Evolutionary conservation across 2,329 filamentous ascomycete species (phyloP), one percentile per base, ranked within the genome.

Genomic region (Fusarium humuli): DNA sequence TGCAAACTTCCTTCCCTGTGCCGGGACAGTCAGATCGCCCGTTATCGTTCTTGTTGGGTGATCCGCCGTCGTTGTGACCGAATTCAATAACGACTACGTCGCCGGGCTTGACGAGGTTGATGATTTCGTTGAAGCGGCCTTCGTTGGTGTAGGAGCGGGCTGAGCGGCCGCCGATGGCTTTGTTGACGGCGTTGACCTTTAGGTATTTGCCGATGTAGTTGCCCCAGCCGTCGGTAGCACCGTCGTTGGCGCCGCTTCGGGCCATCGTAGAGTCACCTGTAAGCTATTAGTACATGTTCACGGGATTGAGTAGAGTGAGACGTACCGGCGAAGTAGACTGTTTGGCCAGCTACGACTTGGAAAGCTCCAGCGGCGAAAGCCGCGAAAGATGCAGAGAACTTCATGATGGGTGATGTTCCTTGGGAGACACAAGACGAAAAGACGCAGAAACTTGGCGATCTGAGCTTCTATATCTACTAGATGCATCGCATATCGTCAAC

Each of bases 31-130:
- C 88, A 3, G 85, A 86, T 16, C 89, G 84, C 1, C 86, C 86
- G 71, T 91, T 91, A 77, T 92, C 90, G 14, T 78, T 84, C 2
- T 77, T 78, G 16, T 63, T 49, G 3, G 89, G 80, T 0, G 84
- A 84, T 3, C 90, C 89, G 23, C 89, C 90, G 70, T 92, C 91
- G 72, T 93, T 93, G 81, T 92, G 90, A 0, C 91, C 90, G 73
- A 92, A 91, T 73, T 92, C 90, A 56, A 92, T 91, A 56, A 92
- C 82, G 2, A 92, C 89, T 77, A 87, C 90, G 77, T 92, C 90
- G 32, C 88, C 88, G 2, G 82, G 59, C 74, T 85, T 70, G 25
- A 92, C 81, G 4, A 82, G 73, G 32, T 83, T 78, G 48, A 86
- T 84, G 55, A 92, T 85, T 1, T 82, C 82, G 18, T 83, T 78